Evolutionary conservation across 495 filamentous ascomycete species (phyloP).

Genomic region (Amphirosellinia nigrospora): DNA sequence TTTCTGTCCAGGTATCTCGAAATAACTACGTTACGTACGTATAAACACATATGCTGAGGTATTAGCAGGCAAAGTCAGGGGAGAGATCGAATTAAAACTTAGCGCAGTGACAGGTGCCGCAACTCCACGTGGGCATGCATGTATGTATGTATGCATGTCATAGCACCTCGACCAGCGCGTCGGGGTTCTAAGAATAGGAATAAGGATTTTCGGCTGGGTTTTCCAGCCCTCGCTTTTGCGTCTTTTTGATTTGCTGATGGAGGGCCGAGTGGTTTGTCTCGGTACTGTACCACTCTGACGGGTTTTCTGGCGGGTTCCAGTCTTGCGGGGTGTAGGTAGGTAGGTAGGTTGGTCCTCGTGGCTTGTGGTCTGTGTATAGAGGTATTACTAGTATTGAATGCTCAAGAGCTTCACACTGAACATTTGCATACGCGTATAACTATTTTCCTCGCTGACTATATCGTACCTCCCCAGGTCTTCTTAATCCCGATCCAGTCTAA

Average conservation of each 20-base stretch:
- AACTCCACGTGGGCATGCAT: background rate
- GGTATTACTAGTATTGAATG: no score
- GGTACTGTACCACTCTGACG: no score
- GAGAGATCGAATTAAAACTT: no score
- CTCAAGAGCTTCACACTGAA: no score
- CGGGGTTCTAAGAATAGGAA: constrained; percentile 7
- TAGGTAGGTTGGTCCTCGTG: no score
- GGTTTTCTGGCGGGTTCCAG: background rate
- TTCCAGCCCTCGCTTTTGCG: background rate
- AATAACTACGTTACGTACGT: background rate
- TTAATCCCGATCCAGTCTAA: no score
- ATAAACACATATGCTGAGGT: background rate
- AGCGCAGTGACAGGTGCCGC: background rate
- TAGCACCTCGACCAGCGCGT: background rate
- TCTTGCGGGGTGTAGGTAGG: background rate
- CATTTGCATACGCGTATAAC: no score
- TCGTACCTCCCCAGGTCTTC: no score
- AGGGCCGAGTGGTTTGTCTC: background rate
- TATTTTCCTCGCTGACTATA: no score
- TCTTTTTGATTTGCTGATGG: background rate
- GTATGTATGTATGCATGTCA: constrained; percentile 16
- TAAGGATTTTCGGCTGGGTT: background rate
- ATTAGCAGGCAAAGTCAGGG: no score
- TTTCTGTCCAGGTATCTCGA: no score
- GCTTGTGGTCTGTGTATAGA: no score